Evolutionary conservation across 805 yeast species (phyloP), one percentile per base, ranked within the genome.

Genomic region (Saccharomycopsis malanga): DNA sequence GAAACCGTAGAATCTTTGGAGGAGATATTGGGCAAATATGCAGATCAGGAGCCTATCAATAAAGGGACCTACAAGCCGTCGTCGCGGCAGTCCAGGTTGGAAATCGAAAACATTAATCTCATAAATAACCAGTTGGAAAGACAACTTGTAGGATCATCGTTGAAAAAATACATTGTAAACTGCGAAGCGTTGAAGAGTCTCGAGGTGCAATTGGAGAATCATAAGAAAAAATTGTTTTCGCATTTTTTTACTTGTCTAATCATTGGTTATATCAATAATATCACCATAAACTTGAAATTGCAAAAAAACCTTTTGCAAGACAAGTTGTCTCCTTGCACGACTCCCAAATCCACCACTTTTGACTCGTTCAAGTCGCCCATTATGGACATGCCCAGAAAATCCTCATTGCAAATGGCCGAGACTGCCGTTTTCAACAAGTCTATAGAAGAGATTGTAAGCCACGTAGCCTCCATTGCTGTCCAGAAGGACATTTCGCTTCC

Each of bases 231-330:
- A 9, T 34, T 51, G 29, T 51, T 51, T 39, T 24, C 30, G 25
- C 54, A 51, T 38, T 51, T 51, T 22, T 51, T 39, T 42, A 51
- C 54, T 4, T 51, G 54, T 24, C 39, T 51, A 21, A 45, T 51
- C 20, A 44, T 51, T 30, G 54, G 54, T 2, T 51, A 51, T 27
- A 51, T 51, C 25, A 51, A 51, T 34, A 51, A 51, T 25, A 51
- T 51, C 21, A 45, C 49, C 12, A 37, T 51, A 15, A 51, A 51
- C 27, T 48, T 51, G 39, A 51, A 48, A 34, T 42, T 51, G n/a
- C 54, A 45, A 30, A 51, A 48, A 44, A 51, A 51, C 30, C 34
- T 50, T n/a, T 32, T 18, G 10, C 22, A 36, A n/a, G 52, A 44
- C 23, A 24, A 18, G 4, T 21, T 46, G 22, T 46, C 50, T 14